Conservation (phyloP, 495 filamentous ascomycete species). For the Rostrohypoxylon terebratum region DNA sequence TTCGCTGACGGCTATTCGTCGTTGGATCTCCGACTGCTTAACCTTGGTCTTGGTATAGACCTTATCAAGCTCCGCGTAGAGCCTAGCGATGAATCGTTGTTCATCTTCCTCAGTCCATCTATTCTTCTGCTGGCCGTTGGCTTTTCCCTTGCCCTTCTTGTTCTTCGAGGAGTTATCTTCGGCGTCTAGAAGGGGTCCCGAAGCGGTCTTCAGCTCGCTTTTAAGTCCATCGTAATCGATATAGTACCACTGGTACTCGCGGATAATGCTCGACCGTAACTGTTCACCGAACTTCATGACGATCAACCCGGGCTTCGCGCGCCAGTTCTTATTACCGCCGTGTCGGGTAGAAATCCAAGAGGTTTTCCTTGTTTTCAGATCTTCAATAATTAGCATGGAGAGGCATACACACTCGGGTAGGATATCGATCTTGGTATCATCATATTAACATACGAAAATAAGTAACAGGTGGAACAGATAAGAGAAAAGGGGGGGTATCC, state of each 20-base stretch:
- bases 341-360: constrained; percentile 49
- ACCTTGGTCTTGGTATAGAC: constrained; percentile 96
- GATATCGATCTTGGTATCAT: constrained; percentile 3
- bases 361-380: constrained; percentile 55
- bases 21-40: constrained; percentile 92
- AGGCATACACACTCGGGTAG: constrained; percentile 5
- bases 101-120: constrained; percentile 95
- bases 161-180: constrained; percentile 47
- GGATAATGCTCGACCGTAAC: constrained; percentile 90
- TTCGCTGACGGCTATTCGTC: constrained; percentile 86
- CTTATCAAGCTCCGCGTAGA: constrained; percentile 94
- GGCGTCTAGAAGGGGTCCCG: constrained; percentile 58
- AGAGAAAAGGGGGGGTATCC: background rate
- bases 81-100: constrained; percentile 82
- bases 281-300: constrained; percentile 93
- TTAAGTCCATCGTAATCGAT: constrained; percentile 97
- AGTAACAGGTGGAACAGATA: constrained; percentile 25
- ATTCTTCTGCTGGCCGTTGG: constrained; percentile 60
- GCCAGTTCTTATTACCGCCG: constrained; percentile 39
- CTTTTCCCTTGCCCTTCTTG: constrained; percentile 62
- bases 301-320: constrained; percentile 56
- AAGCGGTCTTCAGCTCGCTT: constrained; percentile 80
- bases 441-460: constrained; percentile 28
- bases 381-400: constrained; percentile 63
- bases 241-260: constrained; percentile 96